Base-by-base conservation (phyloP, 768 basidiomycete genomes). In the Daedaleopsis nitida region DNA sequence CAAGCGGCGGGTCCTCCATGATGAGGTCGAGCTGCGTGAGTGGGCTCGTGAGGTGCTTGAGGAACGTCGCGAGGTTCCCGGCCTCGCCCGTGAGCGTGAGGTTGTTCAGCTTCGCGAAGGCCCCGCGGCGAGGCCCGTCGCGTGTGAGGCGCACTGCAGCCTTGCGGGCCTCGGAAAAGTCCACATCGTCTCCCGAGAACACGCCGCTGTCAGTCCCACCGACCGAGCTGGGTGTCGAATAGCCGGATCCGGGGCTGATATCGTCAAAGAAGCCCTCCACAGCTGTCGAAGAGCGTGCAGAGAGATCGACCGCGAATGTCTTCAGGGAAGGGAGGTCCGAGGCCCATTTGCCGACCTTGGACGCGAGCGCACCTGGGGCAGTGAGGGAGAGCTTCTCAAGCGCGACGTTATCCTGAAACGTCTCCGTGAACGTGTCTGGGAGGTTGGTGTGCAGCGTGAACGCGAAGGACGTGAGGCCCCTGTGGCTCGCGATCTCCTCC, bases 191-290 rank as follows among this genome's bases (percentile, higher is more conserved):
- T 53, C 81, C 84, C 55, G 89, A 90, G 76, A 89, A 91, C 62
- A 91, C 83, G 44, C 89, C 88, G 66, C 87, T 90, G 72, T 92
- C 90, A 44, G 81, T 86, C 54, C 88, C 86, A 24, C 76, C 80
- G 14, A 84, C 80, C 12, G 88, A 89, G 63, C 80, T 84, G 7
- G 90, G 91, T 13, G 89, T 88, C 32, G 83, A 83, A 62, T 79
- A 78, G n/a, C 90, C 91, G 0, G 89, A 90, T 44, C 82, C 79
- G 16, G 81, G 76, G 63, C 77, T 75, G 64, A 91, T 76, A 55
- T 89, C 85, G 69, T 86, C 86, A 71, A 92, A 92, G 73, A 92
- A 92, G 19, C 87, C 87, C 74, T 91, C 88, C n/a, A 91, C 86
- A 0, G 87, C 86, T 34, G 84, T 84, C 56, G 81, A 74, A 4